Evolutionary conservation across 768 basidiomycete species (phyloP).

Genomic region (Saitozyma podzolica): DNA sequence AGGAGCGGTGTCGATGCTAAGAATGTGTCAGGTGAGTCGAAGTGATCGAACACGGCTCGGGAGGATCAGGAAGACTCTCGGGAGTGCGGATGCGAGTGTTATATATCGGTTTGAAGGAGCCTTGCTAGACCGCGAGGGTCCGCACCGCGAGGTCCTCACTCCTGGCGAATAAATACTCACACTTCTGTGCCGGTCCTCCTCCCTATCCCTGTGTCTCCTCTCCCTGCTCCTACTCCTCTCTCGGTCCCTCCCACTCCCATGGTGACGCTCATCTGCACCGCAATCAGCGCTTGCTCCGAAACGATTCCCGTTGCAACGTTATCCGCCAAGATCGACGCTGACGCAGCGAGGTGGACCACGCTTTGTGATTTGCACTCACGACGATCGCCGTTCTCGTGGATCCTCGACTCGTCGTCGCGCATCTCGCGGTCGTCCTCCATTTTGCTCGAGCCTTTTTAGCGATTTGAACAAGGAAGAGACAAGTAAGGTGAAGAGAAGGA

Average conservation of each 20-base stretch:
- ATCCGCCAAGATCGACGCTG: constrained; percentile 16
- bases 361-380: too few relatives aligned
- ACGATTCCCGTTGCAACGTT: not conserved
- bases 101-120: not conserved
- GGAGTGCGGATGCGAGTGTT: constrained; percentile 7
- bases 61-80: not conserved
- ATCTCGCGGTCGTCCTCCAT: constrained; percentile 51
- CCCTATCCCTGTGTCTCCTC: constrained; percentile 46
- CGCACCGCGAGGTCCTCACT: constrained; percentile 5
- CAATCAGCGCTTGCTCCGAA: constrained; percentile 2
- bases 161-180: constrained; percentile 56
- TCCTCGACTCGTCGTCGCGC: constrained; percentile 42
- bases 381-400: constrained; percentile 32
- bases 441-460: constrained; percentile 5
- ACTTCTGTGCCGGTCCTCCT: constrained; percentile 54
- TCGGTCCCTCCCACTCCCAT: constrained; percentile 29
- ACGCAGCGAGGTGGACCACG: too few relatives aligned
- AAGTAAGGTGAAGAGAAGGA: too few relatives aligned
- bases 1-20: constrained; percentile 62
- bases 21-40: not conserved
- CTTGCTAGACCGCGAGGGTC: constrained; percentile 12
- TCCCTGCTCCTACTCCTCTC: constrained; percentile 41
- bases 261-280: not conserved
- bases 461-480: too few relatives aligned
- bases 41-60: not conserved